Percentiles rank a stretch among this genome's conserved stretches.
Conservation (phyloP, 2,329 filamentous ascomycete species). For the Colletotrichum eleusines region DNA sequence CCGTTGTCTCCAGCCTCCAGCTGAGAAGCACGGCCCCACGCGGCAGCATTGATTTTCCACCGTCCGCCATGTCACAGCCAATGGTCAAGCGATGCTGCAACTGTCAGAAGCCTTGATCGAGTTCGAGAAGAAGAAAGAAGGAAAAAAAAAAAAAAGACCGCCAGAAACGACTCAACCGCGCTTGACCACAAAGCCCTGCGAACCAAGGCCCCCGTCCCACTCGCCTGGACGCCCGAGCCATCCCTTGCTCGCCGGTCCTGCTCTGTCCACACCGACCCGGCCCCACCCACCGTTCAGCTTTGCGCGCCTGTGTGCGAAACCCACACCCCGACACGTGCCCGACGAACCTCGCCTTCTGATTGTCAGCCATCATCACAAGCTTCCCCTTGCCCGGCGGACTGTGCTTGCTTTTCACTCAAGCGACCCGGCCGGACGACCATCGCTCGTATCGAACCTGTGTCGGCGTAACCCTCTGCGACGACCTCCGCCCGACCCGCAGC, state of each 20-base stretch:
- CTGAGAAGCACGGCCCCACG: constrained; percentile 1
- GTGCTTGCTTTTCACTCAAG: background rate
- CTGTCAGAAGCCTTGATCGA: background rate
- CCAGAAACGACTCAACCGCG: background rate
- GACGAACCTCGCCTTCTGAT: background rate
- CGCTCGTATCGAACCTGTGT: background rate
- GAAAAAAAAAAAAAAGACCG: background rate
- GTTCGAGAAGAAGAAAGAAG: background rate
- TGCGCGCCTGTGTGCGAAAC: background rate
- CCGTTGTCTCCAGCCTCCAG: background rate
- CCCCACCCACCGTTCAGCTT: constrained; percentile 14
- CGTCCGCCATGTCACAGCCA: constrained; percentile 4
- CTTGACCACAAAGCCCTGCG: background rate
- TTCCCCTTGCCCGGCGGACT: background rate
- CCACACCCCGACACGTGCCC: background rate
- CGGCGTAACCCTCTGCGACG: background rate
- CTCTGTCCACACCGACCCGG: constrained; percentile 1
- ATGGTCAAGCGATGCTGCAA: background rate
- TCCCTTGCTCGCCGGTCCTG: constrained; percentile 9
- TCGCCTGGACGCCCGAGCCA: constrained; percentile 16
- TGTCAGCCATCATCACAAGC: constrained; percentile 10
- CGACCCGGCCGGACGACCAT: background rate
- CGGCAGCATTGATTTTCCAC: constrained; percentile 29
- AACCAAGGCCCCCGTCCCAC: background rate
- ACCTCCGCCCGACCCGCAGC: background rate